Evolutionary conservation across 2,329 filamentous ascomycete species (phyloP).

Genomic region (Hypocreales sp.): DNA sequence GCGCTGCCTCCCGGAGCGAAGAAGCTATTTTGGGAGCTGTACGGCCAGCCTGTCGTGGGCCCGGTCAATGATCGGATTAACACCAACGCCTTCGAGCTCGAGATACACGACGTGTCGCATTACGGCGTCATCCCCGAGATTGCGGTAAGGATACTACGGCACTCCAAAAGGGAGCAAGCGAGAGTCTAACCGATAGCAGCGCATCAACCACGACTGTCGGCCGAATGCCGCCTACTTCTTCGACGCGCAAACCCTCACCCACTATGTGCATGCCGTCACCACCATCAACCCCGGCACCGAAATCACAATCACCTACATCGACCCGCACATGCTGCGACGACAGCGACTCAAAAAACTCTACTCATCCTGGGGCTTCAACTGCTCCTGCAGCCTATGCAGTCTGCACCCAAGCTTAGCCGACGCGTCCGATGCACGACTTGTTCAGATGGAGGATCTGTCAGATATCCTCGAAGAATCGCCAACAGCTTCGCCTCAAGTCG

Average conservation of each 20-base stretch:
- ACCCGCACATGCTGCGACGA: slow-evolving; percentile 10
- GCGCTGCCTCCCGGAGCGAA: slow-evolving; percentile 2
- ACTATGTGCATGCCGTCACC: slow-evolving; percentile 21
- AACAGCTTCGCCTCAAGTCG: slow-evolving; percentile 16
- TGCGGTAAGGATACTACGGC: slow-evolving; percentile 2
- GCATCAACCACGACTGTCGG: slow-evolving; percentile 28
- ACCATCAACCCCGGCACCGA: slow-evolving; percentile 25
- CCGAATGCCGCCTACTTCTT: slow-evolving; percentile 28
- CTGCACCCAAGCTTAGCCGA: slow-evolving; percentile 9
- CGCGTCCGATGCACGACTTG: slow-evolving; percentile 22
- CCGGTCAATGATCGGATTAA: slow-evolving; percentile 3
- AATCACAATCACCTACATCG: slow-evolving; percentile 26
- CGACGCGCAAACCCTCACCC: slow-evolving; percentile 20
- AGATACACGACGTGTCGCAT: background rate
- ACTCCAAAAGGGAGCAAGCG: background rate
- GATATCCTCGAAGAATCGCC: background rate
- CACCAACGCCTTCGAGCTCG: slow-evolving; percentile 5
- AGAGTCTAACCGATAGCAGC: slow-evolving; percentile 11
- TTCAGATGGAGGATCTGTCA: slow-evolving; percentile 12
- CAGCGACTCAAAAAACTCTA: slow-evolving; percentile 15
- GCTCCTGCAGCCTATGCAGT: slow-evolving; percentile 23
- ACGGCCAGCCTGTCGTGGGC: slow-evolving; percentile 1
- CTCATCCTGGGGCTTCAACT: slow-evolving; percentile 23
- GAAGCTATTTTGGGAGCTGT: slow-evolving; percentile 3
- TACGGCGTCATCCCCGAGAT: slow-evolving; percentile 5